phyloP scores from a whole-genome alignment of 148 eudicot species.

The Salicornia ramosissima region DNA sequence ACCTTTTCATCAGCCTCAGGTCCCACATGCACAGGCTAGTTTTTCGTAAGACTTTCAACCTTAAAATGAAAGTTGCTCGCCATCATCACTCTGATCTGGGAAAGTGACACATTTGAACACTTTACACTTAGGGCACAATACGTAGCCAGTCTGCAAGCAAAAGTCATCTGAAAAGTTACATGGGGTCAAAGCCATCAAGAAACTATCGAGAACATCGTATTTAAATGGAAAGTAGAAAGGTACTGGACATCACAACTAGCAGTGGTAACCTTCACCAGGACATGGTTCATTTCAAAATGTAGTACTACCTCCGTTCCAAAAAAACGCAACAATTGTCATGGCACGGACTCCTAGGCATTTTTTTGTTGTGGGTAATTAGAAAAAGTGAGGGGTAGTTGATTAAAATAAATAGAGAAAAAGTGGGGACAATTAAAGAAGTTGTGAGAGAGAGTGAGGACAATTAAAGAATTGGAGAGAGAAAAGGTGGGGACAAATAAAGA shows the following conservation, averaged over 20 bases:
- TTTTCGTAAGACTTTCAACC: constrained; percentile 1
- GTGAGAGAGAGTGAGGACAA: too few relatives aligned
- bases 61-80: constrained; percentile 32
- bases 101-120: constrained; percentile 94
- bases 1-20: not conserved
- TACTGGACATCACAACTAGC: not conserved
- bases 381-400: too few relatives aligned
- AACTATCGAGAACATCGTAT: not conserved
- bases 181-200: not conserved
- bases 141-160: constrained; percentile 58
- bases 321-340: too few relatives aligned
- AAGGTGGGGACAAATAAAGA: too few relatives aligned
- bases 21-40: constrained; percentile 13
- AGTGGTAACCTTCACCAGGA: not conserved
- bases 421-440: too few relatives aligned
- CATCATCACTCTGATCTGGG: constrained; percentile 73
- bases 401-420: too few relatives aligned
- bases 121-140: constrained; percentile 79
- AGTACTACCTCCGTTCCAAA: too few relatives aligned
- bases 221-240: not conserved
- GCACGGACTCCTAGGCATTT: too few relatives aligned
- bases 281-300: not conserved
- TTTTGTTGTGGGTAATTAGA: too few relatives aligned
- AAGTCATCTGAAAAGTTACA: not conserved
- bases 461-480: too few relatives aligned